Evolutionary conservation across 192 early-diverging fungal species (phyloP).

Genomic region (Coemansia sp.): DNA sequence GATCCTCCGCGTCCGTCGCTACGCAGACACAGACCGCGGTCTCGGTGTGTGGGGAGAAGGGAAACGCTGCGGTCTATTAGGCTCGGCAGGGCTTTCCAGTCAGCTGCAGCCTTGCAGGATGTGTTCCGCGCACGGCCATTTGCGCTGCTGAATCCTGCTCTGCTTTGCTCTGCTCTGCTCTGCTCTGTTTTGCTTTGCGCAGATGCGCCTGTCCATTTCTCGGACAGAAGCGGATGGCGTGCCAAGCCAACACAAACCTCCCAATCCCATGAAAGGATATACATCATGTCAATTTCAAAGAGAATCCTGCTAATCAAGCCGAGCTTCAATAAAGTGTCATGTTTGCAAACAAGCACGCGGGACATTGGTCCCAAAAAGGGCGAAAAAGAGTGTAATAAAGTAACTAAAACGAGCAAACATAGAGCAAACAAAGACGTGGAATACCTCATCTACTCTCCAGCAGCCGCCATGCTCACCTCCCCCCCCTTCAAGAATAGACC

Average conservation of each 20-base stretch:
- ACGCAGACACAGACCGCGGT: neutral
- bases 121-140: too few relatives aligned
- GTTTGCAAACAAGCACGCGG: neutral
- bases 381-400: neutral
- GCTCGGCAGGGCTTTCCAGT: neutral
- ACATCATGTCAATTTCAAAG: neutral
- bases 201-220: too few relatives aligned
- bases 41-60: neutral
- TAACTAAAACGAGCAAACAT: neutral
- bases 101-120: neutral
- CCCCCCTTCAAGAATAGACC: neutral
- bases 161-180: too few relatives aligned
- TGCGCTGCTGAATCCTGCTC: too few relatives aligned
- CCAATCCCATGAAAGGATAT: too few relatives aligned
- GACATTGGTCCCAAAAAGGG: neutral
- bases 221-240: too few relatives aligned
- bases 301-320: neutral
- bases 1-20: neutral
- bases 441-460: neutral
- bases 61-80: neutral
- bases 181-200: too few relatives aligned
- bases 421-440: neutral
- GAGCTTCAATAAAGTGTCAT: neutral
- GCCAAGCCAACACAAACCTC: too few relatives aligned
- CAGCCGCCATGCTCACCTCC: neutral